Percentiles rank a stretch among this genome's conserved stretches.
phyloP scores from a whole-genome alignment of 164 flowering plant species.

The Platanus orientalis region DNA sequence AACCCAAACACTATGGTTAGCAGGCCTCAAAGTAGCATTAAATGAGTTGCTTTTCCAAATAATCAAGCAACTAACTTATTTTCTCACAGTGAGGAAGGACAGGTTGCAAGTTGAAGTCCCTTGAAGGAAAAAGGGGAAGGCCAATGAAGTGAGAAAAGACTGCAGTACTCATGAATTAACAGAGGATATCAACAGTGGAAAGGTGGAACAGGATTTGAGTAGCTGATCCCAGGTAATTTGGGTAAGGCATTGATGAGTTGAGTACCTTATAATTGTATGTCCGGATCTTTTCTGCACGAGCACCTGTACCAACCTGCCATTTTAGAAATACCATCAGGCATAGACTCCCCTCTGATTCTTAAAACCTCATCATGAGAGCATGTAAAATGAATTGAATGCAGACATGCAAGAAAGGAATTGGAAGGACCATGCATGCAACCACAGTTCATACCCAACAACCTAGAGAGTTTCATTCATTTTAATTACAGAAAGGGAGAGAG shows the following conservation, averaged over 20 bases:
- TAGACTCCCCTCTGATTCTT: neutral
- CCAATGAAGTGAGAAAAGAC: no score
- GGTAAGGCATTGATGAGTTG: neutral
- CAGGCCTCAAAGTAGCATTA: neutral
- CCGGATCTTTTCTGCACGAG: conserved; percentile 92
- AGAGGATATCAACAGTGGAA: neutral
- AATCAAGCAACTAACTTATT: neutral
- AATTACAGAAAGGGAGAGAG: no score
- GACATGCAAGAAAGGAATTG: no score
- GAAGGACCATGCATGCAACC: no score
- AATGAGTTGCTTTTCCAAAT: neutral
- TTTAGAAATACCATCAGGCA: conserved; percentile 5
- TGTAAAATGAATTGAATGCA: neutral
- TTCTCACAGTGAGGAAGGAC: neutral
- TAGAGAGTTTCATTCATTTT: no score
- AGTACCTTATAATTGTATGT: conserved; percentile 94
- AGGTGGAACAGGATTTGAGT: neutral
- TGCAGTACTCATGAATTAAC: no score
- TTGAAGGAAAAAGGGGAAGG: no score
- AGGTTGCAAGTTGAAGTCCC: neutral
- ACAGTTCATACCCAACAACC: no score
- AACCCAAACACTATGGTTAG: no score
- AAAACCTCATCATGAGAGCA: neutral
- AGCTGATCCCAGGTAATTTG: neutral
- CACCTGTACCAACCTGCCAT: conserved; percentile 86